Percentiles rank a stretch among this genome's conserved stretches.
Evolutionary conservation across 2,329 filamentous ascomycete genomes (phyloP).

Genomic region (Ceratocystis colombiana): DNA sequence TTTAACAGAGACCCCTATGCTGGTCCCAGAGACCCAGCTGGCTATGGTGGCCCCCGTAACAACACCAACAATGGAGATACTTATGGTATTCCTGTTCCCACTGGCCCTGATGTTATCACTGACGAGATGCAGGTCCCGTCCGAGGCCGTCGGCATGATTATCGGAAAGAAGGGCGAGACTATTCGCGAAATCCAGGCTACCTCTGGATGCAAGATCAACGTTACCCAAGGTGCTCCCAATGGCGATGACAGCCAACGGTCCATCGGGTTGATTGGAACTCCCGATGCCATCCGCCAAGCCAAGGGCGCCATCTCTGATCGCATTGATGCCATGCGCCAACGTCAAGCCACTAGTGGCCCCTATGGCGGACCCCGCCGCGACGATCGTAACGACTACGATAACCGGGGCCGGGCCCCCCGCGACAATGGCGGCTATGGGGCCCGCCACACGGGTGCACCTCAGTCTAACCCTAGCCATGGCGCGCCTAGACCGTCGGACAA

Average conservation of each 20-base stretch:
- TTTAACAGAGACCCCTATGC: slow-evolving; percentile 21
- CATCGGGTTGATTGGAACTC: slow-evolving; percentile 71
- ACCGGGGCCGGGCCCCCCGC: slow-evolving; percentile 13
- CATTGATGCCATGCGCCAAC: slow-evolving; percentile 52
- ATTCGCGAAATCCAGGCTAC: slow-evolving; percentile 86
- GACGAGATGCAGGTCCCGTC: slow-evolving; percentile 79
- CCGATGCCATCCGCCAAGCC: slow-evolving; percentile 66
- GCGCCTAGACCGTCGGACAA: slow-evolving; percentile 35
- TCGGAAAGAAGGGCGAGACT: slow-evolving; percentile 86
- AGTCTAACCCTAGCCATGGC: slow-evolving; percentile 31
- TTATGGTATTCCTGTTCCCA: slow-evolving; percentile 24
- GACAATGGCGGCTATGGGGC: slow-evolving; percentile 24
- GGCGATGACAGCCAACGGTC: slow-evolving; percentile 62
- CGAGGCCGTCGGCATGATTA: slow-evolving; percentile 92
- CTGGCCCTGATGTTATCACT: slow-evolving; percentile 56
- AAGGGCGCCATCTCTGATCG: slow-evolving; percentile 85
- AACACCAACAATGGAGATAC: slow-evolving; percentile 33
- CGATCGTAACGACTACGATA: slow-evolving; percentile 21
- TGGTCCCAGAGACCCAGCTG: slow-evolving; percentile 18
- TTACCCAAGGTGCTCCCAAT: slow-evolving; percentile 65
- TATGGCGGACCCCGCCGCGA: slow-evolving; percentile 21
- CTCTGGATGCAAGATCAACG: slow-evolving; percentile 90
- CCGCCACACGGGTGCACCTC: slow-evolving; percentile 29
- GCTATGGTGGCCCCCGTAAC: slow-evolving; percentile 28
- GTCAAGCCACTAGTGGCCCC: slow-evolving; percentile 12